Evolutionary conservation across 2,329 filamentous ascomycete genomes (phyloP), one percentile per base, ranked within the genome.

Genomic region (Phialemonium atrogriseum): DNA sequence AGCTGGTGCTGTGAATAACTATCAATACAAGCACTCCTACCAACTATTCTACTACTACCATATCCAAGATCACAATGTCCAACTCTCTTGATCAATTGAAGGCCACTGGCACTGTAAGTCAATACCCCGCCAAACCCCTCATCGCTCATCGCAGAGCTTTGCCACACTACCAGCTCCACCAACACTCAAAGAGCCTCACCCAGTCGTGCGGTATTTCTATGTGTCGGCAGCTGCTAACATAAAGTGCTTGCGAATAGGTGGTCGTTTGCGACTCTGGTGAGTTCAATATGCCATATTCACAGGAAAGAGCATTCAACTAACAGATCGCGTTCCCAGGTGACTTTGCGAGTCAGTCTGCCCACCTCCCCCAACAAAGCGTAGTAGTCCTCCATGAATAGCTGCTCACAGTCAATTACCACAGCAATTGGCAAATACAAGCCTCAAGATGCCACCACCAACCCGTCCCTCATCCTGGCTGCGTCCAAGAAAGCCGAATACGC

Each of bases 401-500:
- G 21, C 41, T 40, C 32, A 41, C 39, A 35, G n/a, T n/a, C n/a
- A n/a, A n/a, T n/a, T n/a, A n/a, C n/a, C 47, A 60, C 67, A 78
- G 88, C 88, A 64, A 98, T 98, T 63, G 88, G 74, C 73, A 95
- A 96, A 74, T 98, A 98, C 80, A 94, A 94, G 80, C 91, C 91
- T 46, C 88, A 98, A 75, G 91, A 98, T 84, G 91, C 91, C 57
- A 98, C 91, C 62, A 98, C 91, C 71, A 98, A 98, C 80, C 91
- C 91, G 39, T 96, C 91, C 43, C 76, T 98, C 60, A 96, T 98
- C 66, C 83, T 98, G 59, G 89, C 88, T 48, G 91, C 91, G 44
- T 88, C 91, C 59, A 96, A 98, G 77, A 96, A 96, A 79, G 58
- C 84, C 59, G 88, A 95, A 66, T 96, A 96, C 64, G 86, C 84